Evolutionary conservation across 176 grass and related monocot genomes (phyloP), one percentile per base, ranked within the genome.

Genomic region (Aegilops bicornis): DNA sequence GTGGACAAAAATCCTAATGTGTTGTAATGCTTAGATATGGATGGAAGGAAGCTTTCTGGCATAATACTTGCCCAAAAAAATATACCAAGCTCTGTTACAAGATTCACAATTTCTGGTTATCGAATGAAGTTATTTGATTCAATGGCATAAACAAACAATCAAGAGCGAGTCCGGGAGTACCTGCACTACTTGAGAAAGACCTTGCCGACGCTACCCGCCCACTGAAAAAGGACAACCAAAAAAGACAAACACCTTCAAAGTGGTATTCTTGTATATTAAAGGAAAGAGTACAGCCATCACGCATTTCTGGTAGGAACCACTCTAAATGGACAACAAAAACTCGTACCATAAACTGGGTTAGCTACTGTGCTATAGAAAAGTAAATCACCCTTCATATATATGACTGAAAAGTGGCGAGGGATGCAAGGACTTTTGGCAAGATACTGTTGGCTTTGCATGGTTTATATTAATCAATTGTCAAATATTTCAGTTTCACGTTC

Each of bases 151-250:
- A n/a, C n/a, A n/a, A n/a, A n/a, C n/a, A n/a, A n/a, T n/a, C n/a
- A n/a, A n/a, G 59, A 56, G 73, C 59, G 20, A 7, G 19, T 8
- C 19, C 1, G 6, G 20, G 79, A 58, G 40, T 92, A 98, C 96
- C 96, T 81, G 91, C 87, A 81, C 59, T 84, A 77, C 80, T 91
- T 89, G 96, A 92, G 60, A 98, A 95, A 84, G 62, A 35, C 42
- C 96, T 88, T 70, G 84, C 85, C 30, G 81, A 79, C 79, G 32
- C 80, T 79, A 76, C 67, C 37, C 76, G 77, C 40, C 66, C 42
- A 82, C 85, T 94, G 78, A 74, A 32, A 83, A 85, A 16, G 62
- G 50, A 58, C 3, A 84, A 89, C 27, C 83, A 77, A 27, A 32
- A 39, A 27, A 60, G n/a, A 11, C 11, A 69, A 69, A 68, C 12